These are phyloP conservation scores for Blastobotrys parvus DNA, from an alignment of 805 yeast species.

Conservation along the genomic window DNA sequence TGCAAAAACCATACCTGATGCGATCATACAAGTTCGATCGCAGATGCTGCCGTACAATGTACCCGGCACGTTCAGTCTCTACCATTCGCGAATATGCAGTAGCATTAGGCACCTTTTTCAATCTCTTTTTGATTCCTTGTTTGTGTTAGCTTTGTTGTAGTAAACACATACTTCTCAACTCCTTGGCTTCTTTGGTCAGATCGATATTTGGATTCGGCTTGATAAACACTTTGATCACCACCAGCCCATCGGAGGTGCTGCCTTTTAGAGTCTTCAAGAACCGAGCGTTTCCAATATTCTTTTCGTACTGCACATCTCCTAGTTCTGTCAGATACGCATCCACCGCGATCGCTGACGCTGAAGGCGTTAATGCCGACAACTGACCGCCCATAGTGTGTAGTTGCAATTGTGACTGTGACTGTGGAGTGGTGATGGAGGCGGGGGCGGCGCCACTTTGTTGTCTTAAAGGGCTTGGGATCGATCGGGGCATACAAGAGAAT, in stretches of 20 bases:
- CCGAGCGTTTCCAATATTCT: slow-evolving; percentile 69
- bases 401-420: not conserved
- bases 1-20: slow-evolving; percentile 26
- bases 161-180: slow-evolving; percentile 16
- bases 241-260: slow-evolving; percentile 59
- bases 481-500: too few species aligned
- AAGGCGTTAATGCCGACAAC: slow-evolving; percentile 76
- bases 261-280: slow-evolving; percentile 84
- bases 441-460: too few species aligned
- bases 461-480: too few species aligned
- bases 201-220: slow-evolving; percentile 46
- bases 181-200: slow-evolving; percentile 16
- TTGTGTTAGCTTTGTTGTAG: slow-evolving; percentile 6
- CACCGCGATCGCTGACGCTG: slow-evolving; percentile 85
- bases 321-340: slow-evolving; percentile 83
- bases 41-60: slow-evolving; percentile 73
- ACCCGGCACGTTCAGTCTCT: slow-evolving; percentile 89
- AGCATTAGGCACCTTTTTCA: slow-evolving; percentile 51
- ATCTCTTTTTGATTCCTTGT: slow-evolving; percentile 30
- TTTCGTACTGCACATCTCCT: slow-evolving; percentile 63
- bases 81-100: slow-evolving; percentile 65
- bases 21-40: slow-evolving; percentile 81
- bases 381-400: slow-evolving; percentile 81
- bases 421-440: not conserved
- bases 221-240: slow-evolving; percentile 73